Evolutionary conservation across 805 yeast species (phyloP).

Genomic region (Kluyveromyces dobzhanskii): DNA sequence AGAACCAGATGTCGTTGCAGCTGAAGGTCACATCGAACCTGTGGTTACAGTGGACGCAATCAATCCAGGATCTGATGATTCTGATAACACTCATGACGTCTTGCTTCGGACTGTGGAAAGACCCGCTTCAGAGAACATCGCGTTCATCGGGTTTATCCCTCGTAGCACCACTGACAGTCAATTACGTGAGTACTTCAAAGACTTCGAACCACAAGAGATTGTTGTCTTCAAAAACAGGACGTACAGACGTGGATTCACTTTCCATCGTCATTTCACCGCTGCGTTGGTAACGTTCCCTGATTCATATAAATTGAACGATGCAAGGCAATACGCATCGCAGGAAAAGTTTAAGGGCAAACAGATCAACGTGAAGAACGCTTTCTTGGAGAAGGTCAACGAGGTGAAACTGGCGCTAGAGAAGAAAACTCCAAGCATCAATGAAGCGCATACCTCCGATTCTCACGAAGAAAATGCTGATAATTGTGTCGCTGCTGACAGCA

Average conservation of each 20-base stretch:
- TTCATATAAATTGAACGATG: conserved; percentile 35
- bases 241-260: conserved; percentile 16
- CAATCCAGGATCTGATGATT: not conserved
- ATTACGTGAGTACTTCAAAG: conserved; percentile 37
- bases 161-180: conserved; percentile 36
- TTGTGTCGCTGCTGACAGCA: too few relatives aligned
- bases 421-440: conserved; percentile 4
- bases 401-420: conserved; percentile 32
- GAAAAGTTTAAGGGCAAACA: conserved; percentile 32
- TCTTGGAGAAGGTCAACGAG: conserved; percentile 35
- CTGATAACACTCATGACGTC: not conserved
- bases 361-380: conserved; percentile 34
- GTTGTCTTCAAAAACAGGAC: conserved; percentile 37
- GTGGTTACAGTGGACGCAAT: not conserved
- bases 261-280: conserved; percentile 33
- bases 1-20: not conserved
- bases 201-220: conserved; percentile 39
- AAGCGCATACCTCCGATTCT: too few relatives aligned
- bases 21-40: not conserved
- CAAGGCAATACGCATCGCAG: conserved; percentile 33
- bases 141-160: conserved; percentile 37
- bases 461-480: too few relatives aligned
- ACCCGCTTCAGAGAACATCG: conserved; percentile 35
- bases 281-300: conserved; percentile 45
- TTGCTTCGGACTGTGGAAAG: not conserved